Evolutionary conservation across 176 grass and related monocot species (phyloP), one percentile per base, ranked within the genome.

Genomic region (Aegilops tauschii): DNA sequence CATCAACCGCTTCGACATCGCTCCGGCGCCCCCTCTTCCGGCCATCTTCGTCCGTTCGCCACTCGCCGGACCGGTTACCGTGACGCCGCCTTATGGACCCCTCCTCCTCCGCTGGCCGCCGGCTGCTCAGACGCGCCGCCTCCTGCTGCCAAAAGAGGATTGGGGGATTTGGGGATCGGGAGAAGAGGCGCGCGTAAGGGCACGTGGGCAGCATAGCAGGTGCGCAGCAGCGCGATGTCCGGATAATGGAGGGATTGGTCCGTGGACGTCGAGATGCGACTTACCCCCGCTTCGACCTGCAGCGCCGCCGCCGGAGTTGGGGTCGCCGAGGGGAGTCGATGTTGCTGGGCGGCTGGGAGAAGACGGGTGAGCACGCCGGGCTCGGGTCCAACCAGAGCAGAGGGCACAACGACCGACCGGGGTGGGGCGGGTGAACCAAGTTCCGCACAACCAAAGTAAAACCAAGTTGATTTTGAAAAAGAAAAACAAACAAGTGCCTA

Each of bases 1-100:
- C 69, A 93, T 25, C 45, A 98, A 59, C 79, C 87, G 89, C 83
- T 92, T 98, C 65, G 93, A 92, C 93, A 95, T 95, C 56, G 47
- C 78, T 2, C 68, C 52, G 68, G 17, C 69, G 9, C 40, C 27
- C 5, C 8, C 63, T 6, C 58, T 0, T 9, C 29, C 37, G 8
- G 9, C 18, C 10, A 28, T 25, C 78, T 27, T 61, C 44, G 25
- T 8, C 61, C 27, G 31, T 16, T 11, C 14, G 3, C 69, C 28
- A 6, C 61, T 74, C 7, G 56, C 81, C 61, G 1, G 54, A 73
- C 21, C 4, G 23, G 17, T 21, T 77, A 16, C 16, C 74, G 28
- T 28, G 76, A 23, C 29, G n/a, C 56, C 56, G 0, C n/a, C 79
- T 67, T 8, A 80, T 25, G n/a, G 58, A 25, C 27, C 66, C 77